A percentile compares a stretch with the other conserved stretches of the same genome.
Evolutionary conservation across 148 eudicot species (phyloP).

Genomic region (Agrostemma githago): DNA sequence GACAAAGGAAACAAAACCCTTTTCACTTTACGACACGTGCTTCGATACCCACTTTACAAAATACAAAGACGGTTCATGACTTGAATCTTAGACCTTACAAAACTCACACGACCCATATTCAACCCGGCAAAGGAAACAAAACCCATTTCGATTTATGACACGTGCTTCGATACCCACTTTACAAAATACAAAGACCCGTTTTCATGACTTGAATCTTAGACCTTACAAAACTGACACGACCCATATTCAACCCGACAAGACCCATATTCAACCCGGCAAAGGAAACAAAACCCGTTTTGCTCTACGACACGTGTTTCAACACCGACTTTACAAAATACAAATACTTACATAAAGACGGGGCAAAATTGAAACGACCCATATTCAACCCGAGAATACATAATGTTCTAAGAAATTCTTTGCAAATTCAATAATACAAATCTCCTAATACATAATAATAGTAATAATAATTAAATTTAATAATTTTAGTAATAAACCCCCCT

Average conservation of each 20-base stretch:
- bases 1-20: conserved; percentile 18
- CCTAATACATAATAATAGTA: conserved; percentile 18
- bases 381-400: too few species aligned
- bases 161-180: conserved; percentile 8
- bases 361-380: too few species aligned
- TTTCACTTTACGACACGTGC: neutral
- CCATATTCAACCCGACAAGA: neutral
- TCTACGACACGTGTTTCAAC: too few species aligned
- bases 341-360: too few species aligned
- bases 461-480: conserved; percentile 19
- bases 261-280: too few species aligned
- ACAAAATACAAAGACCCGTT: conserved; percentile 10
- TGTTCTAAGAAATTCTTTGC: conserved; percentile 23
- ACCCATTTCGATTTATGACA: neutral
- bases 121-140: conserved; percentile 24
- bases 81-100: too few species aligned
- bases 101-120: too few species aligned
- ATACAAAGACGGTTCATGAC: conserved; percentile 6
- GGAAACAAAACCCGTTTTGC: too few species aligned
- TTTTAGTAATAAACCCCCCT: conserved; percentile 13
- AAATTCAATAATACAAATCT: conserved; percentile 20
- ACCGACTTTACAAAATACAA: too few species aligned
- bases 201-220: too few species aligned
- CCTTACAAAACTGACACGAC: too few species aligned
- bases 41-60: conserved; percentile 13